Percentiles rank a stretch among this genome's conserved stretches.
These are phyloP conservation scores for Closterium sp. DNA, from an alignment of 139 green algal species.

Conservation along the genomic window DNA sequence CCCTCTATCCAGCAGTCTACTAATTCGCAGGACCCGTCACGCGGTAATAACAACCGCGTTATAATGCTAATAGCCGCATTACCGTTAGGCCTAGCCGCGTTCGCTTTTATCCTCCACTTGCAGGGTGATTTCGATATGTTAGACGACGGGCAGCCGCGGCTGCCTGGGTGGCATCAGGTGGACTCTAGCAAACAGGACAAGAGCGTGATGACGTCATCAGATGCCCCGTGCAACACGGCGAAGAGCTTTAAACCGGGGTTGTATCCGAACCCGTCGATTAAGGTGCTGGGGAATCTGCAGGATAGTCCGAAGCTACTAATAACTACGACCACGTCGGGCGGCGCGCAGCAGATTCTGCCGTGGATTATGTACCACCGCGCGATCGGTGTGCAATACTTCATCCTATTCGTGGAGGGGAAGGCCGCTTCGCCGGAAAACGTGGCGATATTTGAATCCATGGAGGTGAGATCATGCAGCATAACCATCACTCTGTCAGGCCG, in stretches of 20 bases:
- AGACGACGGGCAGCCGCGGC: neutral
- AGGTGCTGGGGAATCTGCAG: neutral
- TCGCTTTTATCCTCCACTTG: neutral
- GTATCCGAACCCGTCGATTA: neutral
- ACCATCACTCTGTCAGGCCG: too few relatives aligned
- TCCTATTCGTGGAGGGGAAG: conserved; percentile 48
- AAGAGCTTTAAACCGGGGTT: neutral
- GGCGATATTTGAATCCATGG: conserved; percentile 28
- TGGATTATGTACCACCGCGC: conserved; percentile 50
- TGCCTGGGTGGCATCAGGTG: neutral
- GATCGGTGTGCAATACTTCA: conserved; percentile 32
- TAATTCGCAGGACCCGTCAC: neutral
- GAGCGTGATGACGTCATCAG: neutral
- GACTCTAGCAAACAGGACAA: neutral
- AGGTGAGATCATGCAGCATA: too few relatives aligned
- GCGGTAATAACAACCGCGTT: neutral
- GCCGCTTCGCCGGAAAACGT: conserved; percentile 31
- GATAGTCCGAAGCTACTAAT: conserved; percentile 41
- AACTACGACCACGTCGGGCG: conserved; percentile 34
- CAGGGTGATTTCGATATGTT: neutral
- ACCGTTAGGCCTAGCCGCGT: neutral
- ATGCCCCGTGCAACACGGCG: neutral
- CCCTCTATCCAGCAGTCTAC: neutral
- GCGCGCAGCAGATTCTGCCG: conserved; percentile 34
- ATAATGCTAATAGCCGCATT: neutral